Base-by-base conservation (phyloP, 139 green algal genomes). In the Chlamydomonas incerta region DNA sequence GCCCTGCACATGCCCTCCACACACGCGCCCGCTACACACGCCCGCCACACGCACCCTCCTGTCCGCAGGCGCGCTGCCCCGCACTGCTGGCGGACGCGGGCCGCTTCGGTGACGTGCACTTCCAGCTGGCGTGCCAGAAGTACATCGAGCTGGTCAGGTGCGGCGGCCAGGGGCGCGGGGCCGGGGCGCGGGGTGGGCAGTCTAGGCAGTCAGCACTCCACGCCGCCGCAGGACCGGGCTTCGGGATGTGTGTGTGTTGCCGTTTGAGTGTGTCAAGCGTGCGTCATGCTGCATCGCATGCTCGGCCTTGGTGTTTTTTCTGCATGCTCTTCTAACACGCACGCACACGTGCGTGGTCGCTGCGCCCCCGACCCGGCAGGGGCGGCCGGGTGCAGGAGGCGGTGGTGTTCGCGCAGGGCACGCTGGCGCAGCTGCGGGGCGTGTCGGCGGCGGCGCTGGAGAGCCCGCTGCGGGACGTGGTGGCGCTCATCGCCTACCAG, bases 91-190 rank as follows among this genome's bases (percentile, higher is more conserved):
- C 55, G 29, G 81, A 79, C 37, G 52, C 69, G 24, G 34, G 20
- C 6, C 58, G 81, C 6, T 81, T 35, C 65, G 82, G 86, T 24
- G 92, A 93, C 23, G 90, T 95, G 50, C 83, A 85, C 57, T 94
- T 96, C 82, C 85, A 91, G 80, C 85, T 97, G 41, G 81, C 87
- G 72, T 96, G 93, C 83, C 92, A 97, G 69, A 90, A 95, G 67
- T 97, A 94, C 85, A 93, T 98, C 3, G 95, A 98, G 92, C 83
- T 96, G 0, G 88, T 97, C n/a, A 90, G 93, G 93, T 93, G 82
- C 41, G 87, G 37, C 17, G 17, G 52, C 13, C 11, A 15, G 52
- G 52, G 52, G n/a, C n/a, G 15, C 13, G 52, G 52, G 52, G 52
- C 3, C 20, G 15, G 57, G 57, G 57, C 3, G 17, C 24, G 57